phyloP scores from a whole-genome alignment of 1,284 basidiomycete genomes.

The Trametes polyzona region DNA sequence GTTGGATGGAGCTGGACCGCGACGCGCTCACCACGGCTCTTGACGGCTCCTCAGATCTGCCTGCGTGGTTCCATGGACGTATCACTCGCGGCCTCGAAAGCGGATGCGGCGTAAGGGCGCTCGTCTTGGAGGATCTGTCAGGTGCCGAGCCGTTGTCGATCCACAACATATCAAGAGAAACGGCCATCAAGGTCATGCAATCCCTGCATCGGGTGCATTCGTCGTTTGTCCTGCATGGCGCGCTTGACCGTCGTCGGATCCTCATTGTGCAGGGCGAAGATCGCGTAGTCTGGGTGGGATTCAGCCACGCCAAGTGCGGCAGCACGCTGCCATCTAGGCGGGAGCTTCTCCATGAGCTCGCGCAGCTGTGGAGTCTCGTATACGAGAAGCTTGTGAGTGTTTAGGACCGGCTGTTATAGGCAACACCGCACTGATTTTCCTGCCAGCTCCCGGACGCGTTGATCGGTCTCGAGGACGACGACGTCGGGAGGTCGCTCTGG shows the following conservation, averaged over 20 bases:
- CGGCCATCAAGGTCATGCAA: not conserved
- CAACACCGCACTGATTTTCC: not conserved
- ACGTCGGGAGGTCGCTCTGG: not conserved
- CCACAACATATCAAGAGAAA: not conserved
- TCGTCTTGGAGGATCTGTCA: not conserved
- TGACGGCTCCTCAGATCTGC: not conserved
- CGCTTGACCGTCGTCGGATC: not conserved
- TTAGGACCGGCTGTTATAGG: not conserved
- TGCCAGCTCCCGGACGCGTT: not conserved
- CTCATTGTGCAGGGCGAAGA: not conserved
- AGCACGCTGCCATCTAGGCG: not conserved
- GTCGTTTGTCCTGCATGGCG: not conserved
- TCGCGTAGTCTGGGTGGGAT: not conserved
- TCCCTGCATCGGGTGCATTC: not conserved
- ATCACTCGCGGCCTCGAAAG: too few species aligned
- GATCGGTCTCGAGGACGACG: not conserved
- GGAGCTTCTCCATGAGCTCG: not conserved
- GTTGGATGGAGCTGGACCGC: not conserved
- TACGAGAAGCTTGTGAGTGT: not conserved
- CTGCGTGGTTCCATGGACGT: too few species aligned
- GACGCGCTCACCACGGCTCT: not conserved
- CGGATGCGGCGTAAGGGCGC: not conserved
- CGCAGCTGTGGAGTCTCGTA: not conserved
- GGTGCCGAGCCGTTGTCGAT: not conserved
- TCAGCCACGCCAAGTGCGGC: not conserved